Conservation (phyloP, 257 asterid species). For the Voacanga thouarsii region DNA sequence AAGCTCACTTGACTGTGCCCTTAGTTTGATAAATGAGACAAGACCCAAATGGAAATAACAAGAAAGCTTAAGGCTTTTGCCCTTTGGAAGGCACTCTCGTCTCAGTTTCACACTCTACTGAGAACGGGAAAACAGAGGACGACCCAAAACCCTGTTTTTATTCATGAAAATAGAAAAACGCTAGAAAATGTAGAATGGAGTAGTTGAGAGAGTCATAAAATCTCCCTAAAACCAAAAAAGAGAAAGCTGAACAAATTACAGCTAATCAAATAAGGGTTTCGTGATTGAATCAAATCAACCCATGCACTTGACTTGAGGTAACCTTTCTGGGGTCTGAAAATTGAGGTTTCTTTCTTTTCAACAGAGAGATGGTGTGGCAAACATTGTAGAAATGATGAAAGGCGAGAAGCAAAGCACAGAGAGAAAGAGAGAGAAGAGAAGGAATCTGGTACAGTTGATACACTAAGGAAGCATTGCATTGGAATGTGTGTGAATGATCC, state of each 20-base stretch:
- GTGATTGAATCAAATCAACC: constrained; percentile 4
- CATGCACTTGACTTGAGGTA: constrained; percentile 32
- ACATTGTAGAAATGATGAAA: constrained; percentile 23
- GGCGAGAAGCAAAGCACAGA: constrained; percentile 12
- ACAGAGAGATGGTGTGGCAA: not conserved
- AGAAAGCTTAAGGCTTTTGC: constrained; percentile 15
- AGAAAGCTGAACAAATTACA: constrained; percentile 23
- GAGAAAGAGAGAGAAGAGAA: not conserved
- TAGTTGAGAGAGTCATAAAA: constrained; percentile 25
- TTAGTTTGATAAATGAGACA: constrained; percentile 15
- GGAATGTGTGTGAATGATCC: constrained; percentile 43
- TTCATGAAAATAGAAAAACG: constrained; percentile 22
- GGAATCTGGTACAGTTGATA: constrained; percentile 25
- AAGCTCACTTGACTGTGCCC: constrained; percentile 15
- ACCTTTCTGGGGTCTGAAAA: constrained; percentile 22
- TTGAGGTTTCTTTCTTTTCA: constrained; percentile 7
- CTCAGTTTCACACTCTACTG: constrained; percentile 3
- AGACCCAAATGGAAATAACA: constrained; percentile 16
- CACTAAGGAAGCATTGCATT: constrained; percentile 22
- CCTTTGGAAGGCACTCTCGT: not conserved
- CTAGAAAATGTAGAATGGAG: constrained; percentile 20
- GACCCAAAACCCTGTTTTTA: constrained; percentile 8
- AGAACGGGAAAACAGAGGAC: constrained; percentile 21
- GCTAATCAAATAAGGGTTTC: constrained; percentile 26
- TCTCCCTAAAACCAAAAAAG: constrained; percentile 16